Evolutionary conservation across 148 eudicot species (phyloP), one percentile per base, ranked within the genome.

Genomic region (Amaranthus palmeri): DNA sequence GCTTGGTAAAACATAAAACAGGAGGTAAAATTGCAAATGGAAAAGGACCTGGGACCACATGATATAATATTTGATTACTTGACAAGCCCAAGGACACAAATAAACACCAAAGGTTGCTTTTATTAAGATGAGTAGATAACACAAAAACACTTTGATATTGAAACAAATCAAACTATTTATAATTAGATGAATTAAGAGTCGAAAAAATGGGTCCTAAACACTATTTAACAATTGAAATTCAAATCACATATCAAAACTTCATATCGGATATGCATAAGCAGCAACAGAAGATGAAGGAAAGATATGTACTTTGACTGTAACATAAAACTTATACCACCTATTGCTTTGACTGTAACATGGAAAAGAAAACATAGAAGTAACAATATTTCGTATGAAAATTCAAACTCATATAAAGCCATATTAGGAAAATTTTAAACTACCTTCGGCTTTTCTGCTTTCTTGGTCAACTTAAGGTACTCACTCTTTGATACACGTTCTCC

Each of bases 371-470:
- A 74, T 8, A 25, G 17, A 53, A 58, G 53, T 2, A 62, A 15
- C 66, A 36, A 77, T 40, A 42, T 71, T 51, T 47, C 45, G 10
- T 57, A 41, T 17, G 3, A 13, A 14, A 51, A 41, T 8, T 11
- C 36, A 10, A 1, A 51, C 42, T 14, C 49, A 52, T 41, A 54
- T 42, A 74, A 54, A 15, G 61, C 59, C 56, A 76, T 56, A 63
- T 56, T 10, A 48, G 36, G 6, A 42, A 68, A 40, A 63, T 7
- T 40, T 18, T 44, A 2, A 72, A 43, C 8, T 86, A 93, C 98
- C 98, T 91, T 93, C 7, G 92, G 97, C 82, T 93, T 91, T 81
- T 91, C 88, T 67, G 87, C 85, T 74, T 93, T 89, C 79, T 89
- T 84, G 59, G 81, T 80, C 42, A 87, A 76, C 72, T 91, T 83